Evolutionary conservation across 164 flowering plant species (phyloP).

Genomic region (Annona cherimola): DNA sequence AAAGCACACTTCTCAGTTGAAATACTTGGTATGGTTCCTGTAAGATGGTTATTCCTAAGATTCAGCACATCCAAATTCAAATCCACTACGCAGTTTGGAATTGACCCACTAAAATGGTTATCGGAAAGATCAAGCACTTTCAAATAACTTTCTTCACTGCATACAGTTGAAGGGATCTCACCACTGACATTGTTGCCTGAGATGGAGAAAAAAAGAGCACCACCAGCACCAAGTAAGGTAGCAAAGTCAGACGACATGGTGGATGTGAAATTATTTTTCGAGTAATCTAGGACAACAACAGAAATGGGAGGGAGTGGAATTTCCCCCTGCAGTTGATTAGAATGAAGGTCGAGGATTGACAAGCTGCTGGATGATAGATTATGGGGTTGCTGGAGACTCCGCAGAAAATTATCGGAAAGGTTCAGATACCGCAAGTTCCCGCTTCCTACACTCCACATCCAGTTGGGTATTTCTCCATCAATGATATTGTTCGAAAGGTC

Average conservation of each 20-base stretch:
- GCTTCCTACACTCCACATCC: constrained; percentile 30
- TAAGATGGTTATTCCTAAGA: constrained; percentile 34
- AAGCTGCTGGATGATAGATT: background rate
- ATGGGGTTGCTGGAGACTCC: constrained; percentile 11
- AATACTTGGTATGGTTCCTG: constrained; percentile 31
- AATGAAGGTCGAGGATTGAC: constrained; percentile 34
- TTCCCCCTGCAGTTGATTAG: constrained; percentile 34
- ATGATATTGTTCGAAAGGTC: constrained; percentile 49
- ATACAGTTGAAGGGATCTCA: constrained; percentile 40
- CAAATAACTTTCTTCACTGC: constrained; percentile 29
- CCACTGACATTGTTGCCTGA: constrained; percentile 39
- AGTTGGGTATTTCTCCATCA: constrained; percentile 33
- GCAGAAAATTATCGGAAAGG: constrained; percentile 35
- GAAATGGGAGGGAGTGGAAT: constrained; percentile 21
- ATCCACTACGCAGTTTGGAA: constrained; percentile 35
- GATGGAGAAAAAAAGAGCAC: constrained; percentile 30
- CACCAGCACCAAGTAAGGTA: background rate
- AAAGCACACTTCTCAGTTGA: constrained; percentile 30
- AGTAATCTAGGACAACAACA: constrained; percentile 31
- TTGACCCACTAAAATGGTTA: constrained; percentile 34
- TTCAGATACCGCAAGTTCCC: constrained; percentile 18
- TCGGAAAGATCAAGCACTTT: constrained; percentile 44
- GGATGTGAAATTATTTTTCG: constrained; percentile 33
- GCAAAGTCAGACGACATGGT: constrained; percentile 24
- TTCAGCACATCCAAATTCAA: constrained; percentile 31